These are phyloP conservation scores for Akanthomyces uredinophilus DNA, from an alignment of 2,329 filamentous ascomycete genomes.

Conservation along the genomic window DNA sequence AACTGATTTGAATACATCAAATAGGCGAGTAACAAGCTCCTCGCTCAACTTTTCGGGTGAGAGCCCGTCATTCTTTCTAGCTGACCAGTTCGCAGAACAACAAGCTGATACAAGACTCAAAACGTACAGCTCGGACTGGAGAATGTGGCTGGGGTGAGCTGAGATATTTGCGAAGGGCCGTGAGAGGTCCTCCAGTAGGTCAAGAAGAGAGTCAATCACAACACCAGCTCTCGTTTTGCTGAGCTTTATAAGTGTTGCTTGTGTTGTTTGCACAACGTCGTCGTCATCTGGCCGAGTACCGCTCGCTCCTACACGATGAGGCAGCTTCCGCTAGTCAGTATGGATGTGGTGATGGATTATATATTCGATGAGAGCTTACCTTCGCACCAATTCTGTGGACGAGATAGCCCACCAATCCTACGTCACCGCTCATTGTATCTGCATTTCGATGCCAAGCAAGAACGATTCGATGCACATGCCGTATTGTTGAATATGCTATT, in stretches of 20 bases:
- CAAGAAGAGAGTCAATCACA: conserved; percentile 53
- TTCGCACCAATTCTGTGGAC: conserved; percentile 55
- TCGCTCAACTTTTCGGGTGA: conserved; percentile 37
- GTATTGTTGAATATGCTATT: not conserved
- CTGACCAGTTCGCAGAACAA: conserved; percentile 56
- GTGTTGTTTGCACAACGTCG: conserved; percentile 56
- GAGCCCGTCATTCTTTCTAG: conserved; percentile 19
- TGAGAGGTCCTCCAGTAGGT: conserved; percentile 53
- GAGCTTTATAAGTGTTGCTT: conserved; percentile 56
- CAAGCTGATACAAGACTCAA: conserved; percentile 60
- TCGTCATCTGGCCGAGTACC: conserved; percentile 54
- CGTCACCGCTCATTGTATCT: conserved; percentile 48
- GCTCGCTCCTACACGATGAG: conserved; percentile 56
- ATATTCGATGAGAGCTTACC: conserved; percentile 36
- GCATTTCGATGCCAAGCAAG: not conserved
- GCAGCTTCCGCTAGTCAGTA: conserved; percentile 40
- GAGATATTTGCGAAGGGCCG: conserved; percentile 48
- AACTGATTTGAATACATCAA: conserved; percentile 53
- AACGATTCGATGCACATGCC: not conserved
- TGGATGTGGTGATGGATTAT: too few relatives aligned
- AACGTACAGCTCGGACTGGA: conserved; percentile 62
- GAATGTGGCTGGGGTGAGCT: conserved; percentile 53
- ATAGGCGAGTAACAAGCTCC: conserved; percentile 47
- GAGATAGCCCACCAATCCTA: conserved; percentile 51
- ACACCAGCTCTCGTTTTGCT: conserved; percentile 48